These are phyloP conservation scores for Candida montana DNA, from an alignment of 805 yeast genomes.

Conservation along the genomic window DNA sequence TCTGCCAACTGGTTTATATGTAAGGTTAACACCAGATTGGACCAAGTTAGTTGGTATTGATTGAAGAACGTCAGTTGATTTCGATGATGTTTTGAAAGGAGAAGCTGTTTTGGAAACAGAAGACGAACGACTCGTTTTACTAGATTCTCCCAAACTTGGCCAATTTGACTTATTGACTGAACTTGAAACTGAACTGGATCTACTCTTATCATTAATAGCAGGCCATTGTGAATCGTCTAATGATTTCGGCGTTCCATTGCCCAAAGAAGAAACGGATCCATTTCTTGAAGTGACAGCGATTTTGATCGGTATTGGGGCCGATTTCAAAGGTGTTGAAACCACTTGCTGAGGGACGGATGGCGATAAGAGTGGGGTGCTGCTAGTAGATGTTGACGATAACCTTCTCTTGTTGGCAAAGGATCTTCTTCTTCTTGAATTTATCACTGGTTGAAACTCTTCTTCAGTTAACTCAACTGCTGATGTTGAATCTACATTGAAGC, in stretches of 20 bases:
- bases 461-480: slow-evolving; percentile 26
- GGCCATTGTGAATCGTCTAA: slow-evolving; percentile 5
- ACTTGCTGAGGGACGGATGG: neutral
- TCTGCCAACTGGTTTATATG: slow-evolving; percentile 9
- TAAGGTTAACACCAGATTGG: neutral
- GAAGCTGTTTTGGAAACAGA: neutral
- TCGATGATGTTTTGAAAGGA: too few relatives aligned
- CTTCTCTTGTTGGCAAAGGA: slow-evolving; percentile 23
- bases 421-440: slow-evolving; percentile 27
- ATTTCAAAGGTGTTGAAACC: neutral
- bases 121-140: neutral
- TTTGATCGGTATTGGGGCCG: neutral
- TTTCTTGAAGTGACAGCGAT: neutral
- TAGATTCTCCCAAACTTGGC: neutral
- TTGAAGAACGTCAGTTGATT: neutral
- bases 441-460: slow-evolving; percentile 31
- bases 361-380: neutral
- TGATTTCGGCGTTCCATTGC: neutral
- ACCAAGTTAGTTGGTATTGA: neutral
- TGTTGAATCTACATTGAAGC: slow-evolving; percentile 10
- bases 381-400: slow-evolving; percentile 5
- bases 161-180: neutral
- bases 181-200: slow-evolving; percentile 1
- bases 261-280: slow-evolving; percentile 1
- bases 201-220: neutral